Evolutionary conservation across 345 rosid genomes (phyloP).

Genomic region (Clausena lansium): DNA sequence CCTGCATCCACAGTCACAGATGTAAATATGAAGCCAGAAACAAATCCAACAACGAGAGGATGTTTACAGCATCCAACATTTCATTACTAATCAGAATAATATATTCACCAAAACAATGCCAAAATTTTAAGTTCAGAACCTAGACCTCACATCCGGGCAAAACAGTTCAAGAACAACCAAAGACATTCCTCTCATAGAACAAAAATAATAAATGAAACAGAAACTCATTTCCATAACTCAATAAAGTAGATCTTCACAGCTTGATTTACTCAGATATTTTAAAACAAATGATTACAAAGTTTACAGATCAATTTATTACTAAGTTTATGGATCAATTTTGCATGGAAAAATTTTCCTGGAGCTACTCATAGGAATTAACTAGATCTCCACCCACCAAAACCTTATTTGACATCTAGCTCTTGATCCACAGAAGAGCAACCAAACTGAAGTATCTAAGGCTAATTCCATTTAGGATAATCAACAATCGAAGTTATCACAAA

Average conservation of each 20-base stretch:
- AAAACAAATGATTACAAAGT: too few species aligned
- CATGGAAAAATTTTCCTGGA: not conserved
- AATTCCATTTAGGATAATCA: not conserved
- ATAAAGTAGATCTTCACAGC: too few species aligned
- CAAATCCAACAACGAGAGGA: not conserved
- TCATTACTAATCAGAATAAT: not conserved
- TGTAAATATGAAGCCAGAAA: not conserved
- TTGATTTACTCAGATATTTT: too few species aligned
- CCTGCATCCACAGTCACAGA: slow-evolving; percentile 38
- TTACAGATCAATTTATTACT: too few species aligned
- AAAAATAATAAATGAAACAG: not conserved
- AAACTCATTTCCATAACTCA: not conserved
- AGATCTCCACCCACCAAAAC: not conserved
- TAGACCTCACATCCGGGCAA: not conserved
- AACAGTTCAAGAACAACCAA: not conserved
- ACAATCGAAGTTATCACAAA: not conserved
- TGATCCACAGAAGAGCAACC: not conserved
- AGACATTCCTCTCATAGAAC: not conserved
- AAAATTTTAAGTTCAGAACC: not conserved
- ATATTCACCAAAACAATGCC: not conserved
- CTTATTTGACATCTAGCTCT: not conserved
- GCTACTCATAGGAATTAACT: not conserved
- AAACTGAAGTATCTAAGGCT: not conserved
- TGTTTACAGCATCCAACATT: not conserved
- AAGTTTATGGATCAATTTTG: too few species aligned